These are phyloP conservation scores for Entrophospora sp. DNA, from an alignment of 192 early-diverging fungal species.

Conservation along the genomic window DNA sequence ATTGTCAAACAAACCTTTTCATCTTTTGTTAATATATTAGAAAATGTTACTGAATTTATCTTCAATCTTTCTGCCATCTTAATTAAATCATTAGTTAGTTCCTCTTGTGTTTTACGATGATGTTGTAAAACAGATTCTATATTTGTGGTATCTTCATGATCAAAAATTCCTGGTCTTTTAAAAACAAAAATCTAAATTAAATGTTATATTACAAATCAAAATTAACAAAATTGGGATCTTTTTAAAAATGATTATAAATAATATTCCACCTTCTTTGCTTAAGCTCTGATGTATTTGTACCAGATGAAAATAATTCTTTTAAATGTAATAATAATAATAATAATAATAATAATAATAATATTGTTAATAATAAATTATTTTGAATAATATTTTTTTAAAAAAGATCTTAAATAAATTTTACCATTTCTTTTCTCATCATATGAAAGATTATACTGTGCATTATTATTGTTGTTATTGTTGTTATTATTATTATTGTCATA, in stretches of 20 bases:
- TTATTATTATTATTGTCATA: no score
- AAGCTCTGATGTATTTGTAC: background rate
- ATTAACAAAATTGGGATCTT: no score
- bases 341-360: background rate
- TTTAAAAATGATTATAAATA: no score
- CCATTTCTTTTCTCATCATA: no score
- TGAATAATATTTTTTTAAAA: no score
- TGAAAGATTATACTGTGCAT: no score
- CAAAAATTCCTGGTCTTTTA: background rate
- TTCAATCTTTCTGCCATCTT: slow-evolving; percentile 42
- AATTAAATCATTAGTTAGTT: slow-evolving; percentile 37
- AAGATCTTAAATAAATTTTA: no score
- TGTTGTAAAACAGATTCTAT: slow-evolving; percentile 37
- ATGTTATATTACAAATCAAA: no score
- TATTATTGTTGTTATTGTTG: no score
- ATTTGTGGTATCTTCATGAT: slow-evolving; percentile 25
- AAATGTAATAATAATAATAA: background rate
- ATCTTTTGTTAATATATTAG: slow-evolving; percentile 34
- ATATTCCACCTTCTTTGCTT: slow-evolving; percentile 1
- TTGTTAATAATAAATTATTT: no score
- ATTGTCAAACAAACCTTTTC: slow-evolving; percentile 22
- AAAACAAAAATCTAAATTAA: no score
- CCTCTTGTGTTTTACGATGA: slow-evolving; percentile 42
- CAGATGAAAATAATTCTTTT: slow-evolving; percentile 19
- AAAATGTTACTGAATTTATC: slow-evolving; percentile 36